These are phyloP conservation scores for Calonectria pteridis DNA, from an alignment of 2,329 filamentous ascomycete genomes.

Conservation along the genomic window DNA sequence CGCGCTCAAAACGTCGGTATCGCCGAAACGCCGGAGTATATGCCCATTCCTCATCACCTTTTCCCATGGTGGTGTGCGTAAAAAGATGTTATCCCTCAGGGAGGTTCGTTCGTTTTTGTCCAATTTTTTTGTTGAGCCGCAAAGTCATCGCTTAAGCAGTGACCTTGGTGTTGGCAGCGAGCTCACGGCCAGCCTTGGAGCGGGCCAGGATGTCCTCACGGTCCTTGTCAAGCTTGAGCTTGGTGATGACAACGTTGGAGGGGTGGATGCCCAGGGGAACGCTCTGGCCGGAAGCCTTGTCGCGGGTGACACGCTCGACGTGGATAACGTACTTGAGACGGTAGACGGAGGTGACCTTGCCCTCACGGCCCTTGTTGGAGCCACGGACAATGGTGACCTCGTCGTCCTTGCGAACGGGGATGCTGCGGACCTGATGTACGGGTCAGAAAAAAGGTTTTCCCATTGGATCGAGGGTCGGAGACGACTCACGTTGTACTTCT, in stretches of 20 bases:
- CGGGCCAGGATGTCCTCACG: slow-evolving; percentile 89
- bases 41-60: slow-evolving; percentile 51
- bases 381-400: slow-evolving; percentile 94
- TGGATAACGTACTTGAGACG: slow-evolving; percentile 98
- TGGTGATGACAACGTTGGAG: slow-evolving; percentile 98
- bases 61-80: slow-evolving; percentile 40
- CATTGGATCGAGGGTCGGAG: neutral
- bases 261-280: slow-evolving; percentile 95
- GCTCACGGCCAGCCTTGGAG: slow-evolving; percentile 84
- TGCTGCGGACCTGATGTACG: slow-evolving; percentile 81
- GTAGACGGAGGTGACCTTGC: slow-evolving; percentile 98
- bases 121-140: slow-evolving; percentile 37
- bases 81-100: slow-evolving; percentile 38
- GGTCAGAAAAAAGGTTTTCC: slow-evolving; percentile 21
- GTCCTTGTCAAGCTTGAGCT: slow-evolving; percentile 98
- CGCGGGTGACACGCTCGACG: slow-evolving; percentile 95
- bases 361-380: slow-evolving; percentile 96
- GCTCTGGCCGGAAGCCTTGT: slow-evolving; percentile 97
- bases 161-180: slow-evolving; percentile 78
- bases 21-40: slow-evolving; percentile 55
- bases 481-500: slow-evolving; percentile 96
- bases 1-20: slow-evolving; percentile 46
- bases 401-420: slow-evolving; percentile 98
- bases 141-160: slow-evolving; percentile 60
- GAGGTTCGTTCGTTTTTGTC: slow-evolving; percentile 35